A percentile compares a stretch with the other conserved stretches of the same genome.
These are phyloP conservation scores for Exophiala sp. DNA, from an alignment of 2,329 filamentous ascomycete species.

Conservation along the genomic window DNA sequence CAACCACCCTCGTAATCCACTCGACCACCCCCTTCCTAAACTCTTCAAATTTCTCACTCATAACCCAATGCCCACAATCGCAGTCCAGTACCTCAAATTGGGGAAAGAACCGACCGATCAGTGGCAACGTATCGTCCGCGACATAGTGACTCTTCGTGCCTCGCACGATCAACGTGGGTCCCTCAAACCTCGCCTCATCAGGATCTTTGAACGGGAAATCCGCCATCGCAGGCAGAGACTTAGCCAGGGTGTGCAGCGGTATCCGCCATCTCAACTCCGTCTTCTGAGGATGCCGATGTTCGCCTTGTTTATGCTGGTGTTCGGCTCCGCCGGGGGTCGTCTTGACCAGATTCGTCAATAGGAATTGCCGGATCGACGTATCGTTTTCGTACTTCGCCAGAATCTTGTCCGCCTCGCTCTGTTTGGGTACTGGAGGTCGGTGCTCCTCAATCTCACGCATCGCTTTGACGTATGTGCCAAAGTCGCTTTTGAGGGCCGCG, in stretches of 20 bases:
- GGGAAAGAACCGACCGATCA: constrained; percentile 42
- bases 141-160: constrained; percentile 42
- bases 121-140: constrained; percentile 37
- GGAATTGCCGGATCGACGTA: constrained; percentile 79
- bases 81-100: constrained; percentile 39
- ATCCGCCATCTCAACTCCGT: constrained; percentile 69
- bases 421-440: constrained; percentile 14
- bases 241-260: constrained; percentile 67
- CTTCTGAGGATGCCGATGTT: constrained; percentile 36
- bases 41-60: constrained; percentile 44
- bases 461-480: constrained; percentile 73
- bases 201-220: constrained; percentile 85
- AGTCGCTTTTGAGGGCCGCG: constrained; percentile 68
- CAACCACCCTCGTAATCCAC: constrained; percentile 24
- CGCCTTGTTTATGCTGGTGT: constrained; percentile 33
- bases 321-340: constrained; percentile 15
- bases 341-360: constrained; percentile 72
- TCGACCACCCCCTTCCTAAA: constrained; percentile 37
- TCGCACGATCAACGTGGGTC: constrained; percentile 72
- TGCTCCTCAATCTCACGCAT: constrained; percentile 72
- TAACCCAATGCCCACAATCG: constrained; percentile 45
- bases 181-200: constrained; percentile 64
- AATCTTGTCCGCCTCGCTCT: constrained; percentile 25
- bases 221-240: constrained; percentile 69
- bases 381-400: constrained; percentile 43